A percentile compares a stretch with the other conserved stretches of the same genome.
Evolutionary conservation across 495 filamentous ascomycete species (phyloP).

Genomic region (Penicillium alfredii): DNA sequence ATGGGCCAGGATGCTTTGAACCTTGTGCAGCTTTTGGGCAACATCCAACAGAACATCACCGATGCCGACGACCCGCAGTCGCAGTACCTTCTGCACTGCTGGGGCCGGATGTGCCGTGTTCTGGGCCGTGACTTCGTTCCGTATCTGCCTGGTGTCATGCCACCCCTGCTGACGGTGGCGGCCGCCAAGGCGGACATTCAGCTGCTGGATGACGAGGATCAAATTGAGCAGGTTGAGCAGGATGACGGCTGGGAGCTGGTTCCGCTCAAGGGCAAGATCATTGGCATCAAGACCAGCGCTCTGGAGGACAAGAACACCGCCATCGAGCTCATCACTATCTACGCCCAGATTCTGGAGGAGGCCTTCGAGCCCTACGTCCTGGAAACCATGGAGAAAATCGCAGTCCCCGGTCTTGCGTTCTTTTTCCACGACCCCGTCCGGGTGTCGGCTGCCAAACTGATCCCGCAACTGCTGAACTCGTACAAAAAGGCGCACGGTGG

Average conservation of each 20-base stretch:
- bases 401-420: slow-evolving; percentile 88
- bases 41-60: slow-evolving; percentile 79
- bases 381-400: slow-evolving; percentile 94
- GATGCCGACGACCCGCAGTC: slow-evolving; percentile 96
- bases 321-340: slow-evolving; percentile 94
- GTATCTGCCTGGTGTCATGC: slow-evolving; percentile 89
- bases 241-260: slow-evolving; percentile 99
- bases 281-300: slow-evolving; percentile 94
- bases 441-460: slow-evolving; percentile 88
- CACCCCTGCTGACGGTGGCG: slow-evolving; percentile 83
- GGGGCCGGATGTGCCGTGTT: slow-evolving; percentile 97
- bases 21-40: slow-evolving; percentile 78
- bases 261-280: slow-evolving; percentile 91
- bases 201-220: slow-evolving; percentile 90
- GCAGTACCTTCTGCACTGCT: slow-evolving; percentile 96
- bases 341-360: slow-evolving; percentile 87
- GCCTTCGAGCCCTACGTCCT: slow-evolving; percentile 88
- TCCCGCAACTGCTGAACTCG: slow-evolving; percentile 89
- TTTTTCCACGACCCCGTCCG: slow-evolving; percentile 99
- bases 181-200: slow-evolving; percentile 97
- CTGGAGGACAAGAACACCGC: slow-evolving; percentile 99
- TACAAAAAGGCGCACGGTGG: slow-evolving; percentile 85
- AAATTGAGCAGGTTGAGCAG: slow-evolving; percentile 84
- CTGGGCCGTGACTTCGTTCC: slow-evolving; percentile 85
- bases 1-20: slow-evolving; percentile 82